Conservation (phyloP, 176 grass and related monocot genomes). For the Musa troglodytarum region DNA sequence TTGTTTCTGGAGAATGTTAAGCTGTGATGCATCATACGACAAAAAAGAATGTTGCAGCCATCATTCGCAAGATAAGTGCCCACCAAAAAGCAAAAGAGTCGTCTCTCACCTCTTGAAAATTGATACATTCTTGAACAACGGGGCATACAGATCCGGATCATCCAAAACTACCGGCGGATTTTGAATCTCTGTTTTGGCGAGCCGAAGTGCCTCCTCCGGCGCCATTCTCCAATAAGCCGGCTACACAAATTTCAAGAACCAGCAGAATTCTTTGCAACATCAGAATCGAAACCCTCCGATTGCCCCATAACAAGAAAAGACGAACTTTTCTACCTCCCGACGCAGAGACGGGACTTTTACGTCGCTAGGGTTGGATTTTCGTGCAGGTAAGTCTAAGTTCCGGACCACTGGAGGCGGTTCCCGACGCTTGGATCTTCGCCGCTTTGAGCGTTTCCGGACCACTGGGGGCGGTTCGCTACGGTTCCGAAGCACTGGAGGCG, state of each 20-base stretch:
- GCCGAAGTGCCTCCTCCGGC: conserved; percentile 3
- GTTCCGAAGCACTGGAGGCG: background rate
- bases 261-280: background rate
- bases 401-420: too few species aligned
- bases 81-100: background rate
- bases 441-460: too few species aligned
- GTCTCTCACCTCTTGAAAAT: conserved; percentile 12
- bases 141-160: conserved; percentile 1
- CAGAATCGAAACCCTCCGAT: background rate
- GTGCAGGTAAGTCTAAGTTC: too few species aligned
- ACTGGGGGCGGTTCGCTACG: too few species aligned
- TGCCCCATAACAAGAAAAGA: background rate
- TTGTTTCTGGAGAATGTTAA: background rate
- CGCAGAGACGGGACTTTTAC: background rate
- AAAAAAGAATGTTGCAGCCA: too few species aligned
- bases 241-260: background rate
- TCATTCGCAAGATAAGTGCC: background rate
- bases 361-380: background rate
- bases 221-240: conserved; percentile 7
- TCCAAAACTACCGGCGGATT: background rate
- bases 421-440: too few species aligned
- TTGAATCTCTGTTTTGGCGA: conserved; percentile 8
- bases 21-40: too few species aligned
- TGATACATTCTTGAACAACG: conserved; percentile 10
- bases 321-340: background rate